These are phyloP conservation scores for Cystobasidiaceae sp. DNA, from an alignment of 1,284 basidiomycete genomes.

Conservation along the genomic window DNA sequence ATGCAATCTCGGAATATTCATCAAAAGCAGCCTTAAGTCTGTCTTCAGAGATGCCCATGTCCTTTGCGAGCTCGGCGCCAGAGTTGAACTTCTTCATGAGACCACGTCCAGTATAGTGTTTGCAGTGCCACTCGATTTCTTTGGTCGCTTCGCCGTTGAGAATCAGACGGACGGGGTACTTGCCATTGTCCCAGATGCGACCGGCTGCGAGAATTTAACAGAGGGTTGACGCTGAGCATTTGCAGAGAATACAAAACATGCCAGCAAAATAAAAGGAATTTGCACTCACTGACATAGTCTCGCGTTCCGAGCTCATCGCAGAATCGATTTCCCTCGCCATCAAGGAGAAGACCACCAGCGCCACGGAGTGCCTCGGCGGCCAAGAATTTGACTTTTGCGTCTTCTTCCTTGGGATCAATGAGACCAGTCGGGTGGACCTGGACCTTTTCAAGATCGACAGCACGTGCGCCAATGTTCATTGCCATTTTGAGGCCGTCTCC, in stretches of 20 bases:
- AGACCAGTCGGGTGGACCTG: conserved; percentile 94
- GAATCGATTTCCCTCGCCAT: conserved; percentile 86
- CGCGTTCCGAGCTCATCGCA: conserved; percentile 96
- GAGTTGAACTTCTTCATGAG: conserved; percentile 91
- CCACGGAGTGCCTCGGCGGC: conserved; percentile 95
- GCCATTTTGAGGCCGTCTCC: conserved; percentile 88
- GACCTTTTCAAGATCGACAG: conserved; percentile 95
- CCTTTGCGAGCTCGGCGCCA: conserved; percentile 85
- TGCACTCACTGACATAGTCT: conserved; percentile 58
- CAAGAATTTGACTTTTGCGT: conserved; percentile 91
- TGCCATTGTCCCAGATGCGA: conserved; percentile 49
- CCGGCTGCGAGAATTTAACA: conserved; percentile 39
- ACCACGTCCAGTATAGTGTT: conserved; percentile 71
- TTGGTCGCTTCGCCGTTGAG: conserved; percentile 85
- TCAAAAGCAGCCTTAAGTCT: conserved; percentile 87
- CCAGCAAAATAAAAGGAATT: conserved; percentile 57
- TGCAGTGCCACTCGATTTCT: conserved; percentile 83
- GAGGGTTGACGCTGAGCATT: too few relatives aligned
- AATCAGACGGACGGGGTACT: conserved; percentile 84
- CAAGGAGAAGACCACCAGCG: conserved; percentile 88
- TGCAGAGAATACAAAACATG: conserved; percentile 62
- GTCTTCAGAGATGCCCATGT: conserved; percentile 72
- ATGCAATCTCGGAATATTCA: conserved; percentile 75
- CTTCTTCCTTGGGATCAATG: conserved; percentile 91
- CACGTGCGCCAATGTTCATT: conserved; percentile 77